Evolutionary conservation across 768 basidiomycete genomes (phyloP).

Genomic region (Lentinula guzmanii): DNA sequence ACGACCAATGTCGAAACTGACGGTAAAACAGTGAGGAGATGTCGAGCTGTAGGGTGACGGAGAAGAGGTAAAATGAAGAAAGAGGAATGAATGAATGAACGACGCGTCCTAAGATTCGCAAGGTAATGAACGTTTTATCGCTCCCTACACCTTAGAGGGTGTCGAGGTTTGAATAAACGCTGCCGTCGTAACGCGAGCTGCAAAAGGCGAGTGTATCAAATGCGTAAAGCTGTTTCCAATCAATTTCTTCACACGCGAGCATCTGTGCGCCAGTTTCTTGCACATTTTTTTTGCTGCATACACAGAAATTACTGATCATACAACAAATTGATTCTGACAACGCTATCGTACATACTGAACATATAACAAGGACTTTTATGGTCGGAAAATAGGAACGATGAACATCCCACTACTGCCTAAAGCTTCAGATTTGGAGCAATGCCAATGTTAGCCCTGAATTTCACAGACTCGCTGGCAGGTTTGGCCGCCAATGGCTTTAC

Average conservation of each 20-base stretch:
- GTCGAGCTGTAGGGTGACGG: constrained; percentile 2
- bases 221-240: not conserved
- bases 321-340: not conserved
- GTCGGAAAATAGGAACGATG: not conserved
- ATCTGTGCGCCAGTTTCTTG: not conserved
- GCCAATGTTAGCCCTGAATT: constrained; percentile 42
- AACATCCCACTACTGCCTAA: not conserved
- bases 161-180: not conserved
- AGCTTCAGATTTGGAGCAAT: constrained; percentile 1
- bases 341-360: not conserved
- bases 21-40: not conserved
- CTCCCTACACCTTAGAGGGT: not conserved
- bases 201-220: not conserved
- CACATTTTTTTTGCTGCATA: not conserved
- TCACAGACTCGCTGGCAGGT: constrained; percentile 50
- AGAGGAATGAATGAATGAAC: constrained; percentile 6
- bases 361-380: not conserved
- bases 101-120: constrained; percentile 7
- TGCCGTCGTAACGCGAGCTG: constrained; percentile 6
- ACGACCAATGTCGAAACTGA: not conserved
- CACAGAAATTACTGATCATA: not conserved
- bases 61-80: not conserved
- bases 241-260: not conserved
- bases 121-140: constrained; percentile 1
- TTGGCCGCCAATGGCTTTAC: constrained; percentile 59